phyloP scores from a whole-genome alignment of 2,329 filamentous ascomycete species.

The Rhytidhysteron rufulum region DNA sequence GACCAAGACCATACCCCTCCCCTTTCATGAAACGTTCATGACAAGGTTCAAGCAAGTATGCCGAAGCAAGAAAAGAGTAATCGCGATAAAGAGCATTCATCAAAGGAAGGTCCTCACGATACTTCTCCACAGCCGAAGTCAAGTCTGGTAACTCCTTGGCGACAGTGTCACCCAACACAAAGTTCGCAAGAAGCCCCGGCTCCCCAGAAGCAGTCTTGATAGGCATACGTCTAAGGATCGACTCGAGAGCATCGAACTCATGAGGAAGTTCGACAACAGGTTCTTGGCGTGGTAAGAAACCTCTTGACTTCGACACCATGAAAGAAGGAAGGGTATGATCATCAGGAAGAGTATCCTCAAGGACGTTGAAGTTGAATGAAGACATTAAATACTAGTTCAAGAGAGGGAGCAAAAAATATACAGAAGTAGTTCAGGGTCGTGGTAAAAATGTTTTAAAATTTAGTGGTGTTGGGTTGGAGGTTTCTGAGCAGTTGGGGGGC shows the following conservation, averaged over 20 bases:
- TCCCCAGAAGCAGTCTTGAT: constrained; percentile 69
- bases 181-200: constrained; percentile 72
- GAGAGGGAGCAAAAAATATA: constrained; percentile 18
- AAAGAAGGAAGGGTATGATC: constrained; percentile 67
- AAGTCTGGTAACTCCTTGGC: constrained; percentile 73
- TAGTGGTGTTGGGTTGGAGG: not conserved
- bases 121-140: constrained; percentile 67
- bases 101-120: constrained; percentile 66
- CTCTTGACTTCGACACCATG: constrained; percentile 72
- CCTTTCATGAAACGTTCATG: constrained; percentile 67
- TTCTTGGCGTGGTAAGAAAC: constrained; percentile 65
- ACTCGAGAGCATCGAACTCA: constrained; percentile 70
- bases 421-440: constrained; percentile 49
- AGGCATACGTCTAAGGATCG: constrained; percentile 72
- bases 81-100: constrained; percentile 88
- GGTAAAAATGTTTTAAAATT: constrained; percentile 4
- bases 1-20: constrained; percentile 72
- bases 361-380: constrained; percentile 54
- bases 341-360: constrained; percentile 59
- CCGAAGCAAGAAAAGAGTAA: constrained; percentile 86
- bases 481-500: not conserved
- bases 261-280: constrained; percentile 57
- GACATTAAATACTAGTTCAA: constrained; percentile 9
- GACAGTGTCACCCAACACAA: constrained; percentile 71
- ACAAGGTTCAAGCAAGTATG: constrained; percentile 88